Evolutionary conservation across 192 early-diverging fungal genomes (phyloP), one percentile per base, ranked within the genome.

Genomic region (Coemansia sp.): DNA sequence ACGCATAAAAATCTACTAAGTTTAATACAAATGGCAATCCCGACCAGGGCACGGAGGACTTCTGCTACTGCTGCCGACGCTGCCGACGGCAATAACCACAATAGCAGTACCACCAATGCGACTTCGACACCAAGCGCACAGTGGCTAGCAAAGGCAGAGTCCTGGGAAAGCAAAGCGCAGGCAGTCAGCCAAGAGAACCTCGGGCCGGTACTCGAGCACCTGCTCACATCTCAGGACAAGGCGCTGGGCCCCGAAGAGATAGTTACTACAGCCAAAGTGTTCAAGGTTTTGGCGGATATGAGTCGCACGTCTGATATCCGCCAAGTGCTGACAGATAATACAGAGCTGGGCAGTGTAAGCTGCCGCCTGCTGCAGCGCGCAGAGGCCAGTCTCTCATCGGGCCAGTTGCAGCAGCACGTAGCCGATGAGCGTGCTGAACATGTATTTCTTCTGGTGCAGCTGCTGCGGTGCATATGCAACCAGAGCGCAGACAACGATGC

Each of bases 381-480:
- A 2, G 47, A 28, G 16, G 7, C 38, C 38, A 44, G 38, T 16
- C 38, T 44, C 38, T 44, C 38, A 14, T 44, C 9, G 7, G 56
- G 55, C 0, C 53, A 60, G 0, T 2, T 2, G 14, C 5, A 61
- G 25, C 21, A 30, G 10, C 53, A n/a, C 16, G 48, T 22, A n/a
- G 48, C 16, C 8, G 52, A 57, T 4, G 31, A 49, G 62, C 62
- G 60, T 1, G 76, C 76, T 4, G 76, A 78, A 52, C 52, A 38
- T 3, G 56, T 78, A 55, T 66, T 78, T 18, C 27, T 74, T 27
- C 51, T 79, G 7, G 64, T 67, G 0, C 76, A 79, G 49, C 23
- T 70, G 19, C 69, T 81, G 12, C 73, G 78, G 16, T 71, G 72
- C 56, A 69, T 81, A 22, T 75, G 73, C 69, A 81, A 81, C 60